These are phyloP conservation scores for Aeminium ludgeri DNA, from an alignment of 495 filamentous ascomycete species.

Conservation along the genomic window DNA sequence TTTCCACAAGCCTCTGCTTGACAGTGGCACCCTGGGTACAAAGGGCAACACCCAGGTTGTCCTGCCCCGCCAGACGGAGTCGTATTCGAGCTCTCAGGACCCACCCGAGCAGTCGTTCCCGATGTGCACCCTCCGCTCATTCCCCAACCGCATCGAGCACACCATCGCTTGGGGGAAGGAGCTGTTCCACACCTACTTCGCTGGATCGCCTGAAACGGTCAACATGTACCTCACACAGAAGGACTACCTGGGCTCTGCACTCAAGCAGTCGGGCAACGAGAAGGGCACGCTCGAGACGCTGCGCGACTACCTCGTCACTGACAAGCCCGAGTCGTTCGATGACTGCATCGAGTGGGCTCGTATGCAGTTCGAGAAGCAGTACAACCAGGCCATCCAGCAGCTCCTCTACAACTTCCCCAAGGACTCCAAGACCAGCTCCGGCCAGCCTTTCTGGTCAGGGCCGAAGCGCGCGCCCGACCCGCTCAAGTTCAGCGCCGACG, in stretches of 20 bases:
- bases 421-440: conserved; percentile 71
- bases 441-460: conserved; percentile 93
- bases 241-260: conserved; percentile 73
- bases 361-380: conserved; percentile 86
- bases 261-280: conserved; percentile 92
- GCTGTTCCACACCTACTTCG: conserved; percentile 83
- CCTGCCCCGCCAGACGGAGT: conserved; percentile 79
- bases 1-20: conserved; percentile 91
- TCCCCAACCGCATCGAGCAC: conserved; percentile 97
- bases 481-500: conserved; percentile 69
- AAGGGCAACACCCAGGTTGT: conserved; percentile 98
- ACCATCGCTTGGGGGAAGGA: conserved; percentile 98
- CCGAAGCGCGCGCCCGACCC: conserved; percentile 93
- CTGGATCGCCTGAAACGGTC: conserved; percentile 82
- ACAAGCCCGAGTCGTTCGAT: conserved; percentile 83
- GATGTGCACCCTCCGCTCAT: conserved; percentile 94
- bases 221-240: conserved; percentile 88
- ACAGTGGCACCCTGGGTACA: conserved; percentile 92
- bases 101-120: conserved; percentile 97
- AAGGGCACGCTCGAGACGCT: conserved; percentile 88
- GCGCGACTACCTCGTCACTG: conserved; percentile 75
- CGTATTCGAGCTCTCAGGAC: conserved; percentile 96
- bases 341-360: conserved; percentile 93
- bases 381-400: conserved; percentile 93
- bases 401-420: conserved; percentile 95